Conservation (phyloP, 306 rosid genomes). For the Glycine latifolia region DNA sequence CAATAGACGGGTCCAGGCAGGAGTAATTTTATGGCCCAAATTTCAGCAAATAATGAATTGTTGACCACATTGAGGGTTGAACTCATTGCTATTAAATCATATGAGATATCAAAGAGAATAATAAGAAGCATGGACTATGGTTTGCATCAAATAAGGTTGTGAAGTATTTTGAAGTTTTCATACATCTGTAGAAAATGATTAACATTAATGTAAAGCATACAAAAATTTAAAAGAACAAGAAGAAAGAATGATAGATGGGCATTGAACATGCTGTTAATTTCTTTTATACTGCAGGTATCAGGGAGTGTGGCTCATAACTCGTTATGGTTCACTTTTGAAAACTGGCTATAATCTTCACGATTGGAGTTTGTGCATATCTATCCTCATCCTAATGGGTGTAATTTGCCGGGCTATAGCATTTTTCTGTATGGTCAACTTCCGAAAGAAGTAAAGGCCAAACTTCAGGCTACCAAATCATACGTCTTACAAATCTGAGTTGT, state of each 20-base stretch:
- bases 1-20: too few species aligned
- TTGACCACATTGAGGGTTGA: not conserved
- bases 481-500: not conserved
- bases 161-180: not conserved
- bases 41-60: not conserved
- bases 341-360: conserved; percentile 77
- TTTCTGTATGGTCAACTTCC: conserved; percentile 71
- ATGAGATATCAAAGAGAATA: not conserved
- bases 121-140: not conserved
- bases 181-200: not conserved
- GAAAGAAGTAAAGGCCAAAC: conserved; percentile 63
- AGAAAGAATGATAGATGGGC: not conserved
- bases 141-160: not conserved
- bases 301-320: conserved; percentile 93
- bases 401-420: conserved; percentile 67
- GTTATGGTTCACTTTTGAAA: conserved; percentile 70
- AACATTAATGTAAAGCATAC: not conserved
- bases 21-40: too few species aligned
- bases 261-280: conserved; percentile 6
- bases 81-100: too few species aligned
- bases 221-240: not conserved
- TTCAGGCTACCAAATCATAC: conserved; percentile 12
- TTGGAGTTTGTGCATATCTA: conserved; percentile 71
- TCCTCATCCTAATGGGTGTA: conserved; percentile 70
- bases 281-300: conserved; percentile 67